A percentile compares a stretch with the other conserved stretches of the same genome.
These are phyloP conservation scores for Boletus coccyginus DNA, from an alignment of 768 basidiomycete genomes.

Conservation along the genomic window DNA sequence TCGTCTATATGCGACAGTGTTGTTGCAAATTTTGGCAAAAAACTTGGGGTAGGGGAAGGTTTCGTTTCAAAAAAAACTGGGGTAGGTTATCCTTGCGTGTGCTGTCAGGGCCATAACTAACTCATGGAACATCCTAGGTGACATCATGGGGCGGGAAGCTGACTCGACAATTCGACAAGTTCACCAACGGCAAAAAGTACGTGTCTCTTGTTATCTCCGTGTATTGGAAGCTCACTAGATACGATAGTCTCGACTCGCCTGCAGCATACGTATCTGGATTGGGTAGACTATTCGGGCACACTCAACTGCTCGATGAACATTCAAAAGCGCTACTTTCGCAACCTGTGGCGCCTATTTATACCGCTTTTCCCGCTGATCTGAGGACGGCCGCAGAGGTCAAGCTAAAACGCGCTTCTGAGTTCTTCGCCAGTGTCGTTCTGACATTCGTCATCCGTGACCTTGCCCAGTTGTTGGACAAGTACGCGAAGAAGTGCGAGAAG, in stretches of 20 bases:
- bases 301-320: constrained; percentile 85
- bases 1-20: constrained; percentile 75
- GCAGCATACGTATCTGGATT: constrained; percentile 78
- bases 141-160: constrained; percentile 72
- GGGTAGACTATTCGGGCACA: constrained; percentile 65
- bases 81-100: constrained; percentile 33
- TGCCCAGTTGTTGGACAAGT: constrained; percentile 85
- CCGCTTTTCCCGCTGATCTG: constrained; percentile 62
- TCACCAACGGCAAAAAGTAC: constrained; percentile 89
- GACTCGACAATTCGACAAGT: constrained; percentile 74
- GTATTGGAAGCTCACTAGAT: constrained; percentile 12
- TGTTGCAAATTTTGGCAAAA: constrained; percentile 80
- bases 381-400: constrained; percentile 66
- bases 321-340: constrained; percentile 67
- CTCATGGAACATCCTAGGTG: constrained; percentile 34
- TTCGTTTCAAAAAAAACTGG: constrained; percentile 79
- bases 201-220: constrained; percentile 23
- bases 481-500: constrained; percentile 90
- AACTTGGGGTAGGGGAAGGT: constrained; percentile 85
- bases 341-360: constrained; percentile 70
- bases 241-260: constrained; percentile 79
- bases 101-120: not conserved
- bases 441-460: constrained; percentile 89
- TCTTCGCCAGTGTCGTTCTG: constrained; percentile 85
- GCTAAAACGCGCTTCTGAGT: constrained; percentile 82